Percentiles rank a stretch among this genome's conserved stretches.
phyloP scores from a whole-genome alignment of 78 protist genomes.

The Dictyostelium brefeldianum region DNA sequence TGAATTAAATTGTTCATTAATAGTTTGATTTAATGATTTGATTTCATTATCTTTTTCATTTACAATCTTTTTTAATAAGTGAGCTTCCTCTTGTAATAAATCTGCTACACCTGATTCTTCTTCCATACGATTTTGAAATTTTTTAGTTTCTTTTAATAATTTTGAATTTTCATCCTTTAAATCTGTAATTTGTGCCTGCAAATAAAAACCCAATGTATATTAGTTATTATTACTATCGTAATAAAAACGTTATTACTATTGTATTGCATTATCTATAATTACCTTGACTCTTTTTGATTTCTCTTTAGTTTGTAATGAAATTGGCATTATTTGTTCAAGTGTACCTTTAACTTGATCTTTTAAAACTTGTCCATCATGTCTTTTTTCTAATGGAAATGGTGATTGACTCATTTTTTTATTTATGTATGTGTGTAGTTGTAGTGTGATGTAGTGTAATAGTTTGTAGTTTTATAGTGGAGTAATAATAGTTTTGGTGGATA shows the following conservation, averaged over 20 bases:
- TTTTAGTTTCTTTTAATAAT: slow-evolving; percentile 9
- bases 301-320: slow-evolving; percentile 30
- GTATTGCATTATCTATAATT: no score
- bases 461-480: neutral
- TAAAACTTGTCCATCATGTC: neutral
- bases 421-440: neutral
- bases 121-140: slow-evolving; percentile 21
- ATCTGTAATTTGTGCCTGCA: slow-evolving; percentile 33
- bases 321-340: slow-evolving; percentile 9
- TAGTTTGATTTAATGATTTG: slow-evolving; percentile 15
- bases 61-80: slow-evolving; percentile 26
- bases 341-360: slow-evolving; percentile 30
- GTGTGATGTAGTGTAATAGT: no score
- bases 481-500: no score
- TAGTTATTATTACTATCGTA: no score
- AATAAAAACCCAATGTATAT: no score
- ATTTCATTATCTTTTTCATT: slow-evolving; percentile 40
- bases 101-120: slow-evolving; percentile 44
- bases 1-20: slow-evolving; percentile 24
- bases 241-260: neutral
- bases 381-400: neutral
- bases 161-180: neutral
- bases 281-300: slow-evolving; percentile 36
- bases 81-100: slow-evolving; percentile 37
- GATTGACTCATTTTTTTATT: neutral